Evolutionary conservation across 2,329 filamentous ascomycete genomes (phyloP), one percentile per base, ranked within the genome.

Genomic region (Rasamsonia emersonii): DNA sequence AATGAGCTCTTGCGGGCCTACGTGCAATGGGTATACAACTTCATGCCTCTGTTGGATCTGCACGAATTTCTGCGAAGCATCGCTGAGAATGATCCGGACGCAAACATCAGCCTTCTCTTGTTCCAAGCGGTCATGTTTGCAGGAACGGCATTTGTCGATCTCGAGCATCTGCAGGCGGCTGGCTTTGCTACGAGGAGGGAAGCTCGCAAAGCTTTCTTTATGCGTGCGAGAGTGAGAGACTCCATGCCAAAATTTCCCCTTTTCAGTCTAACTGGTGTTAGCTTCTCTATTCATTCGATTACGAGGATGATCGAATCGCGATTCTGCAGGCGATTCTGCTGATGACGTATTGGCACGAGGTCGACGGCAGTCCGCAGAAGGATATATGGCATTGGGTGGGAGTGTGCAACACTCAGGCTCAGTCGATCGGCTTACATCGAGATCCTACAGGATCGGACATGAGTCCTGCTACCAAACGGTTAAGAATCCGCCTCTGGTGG

Each of bases 311-410:
- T 54, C 82, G 86, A 30, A 77, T 93, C 29, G 74, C 83, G 17
- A 73, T 93, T 19, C 79, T 93, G 15, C 86, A 94, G 58, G 78
- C 82, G 6, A 67, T 93, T 5, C 67, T 94, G 15, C 70, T 93
- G 34, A 85, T 93, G 80, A 93, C 86, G 4, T 93, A 91, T 55
- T 93, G 86, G 79, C 93, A 93, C 53, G 86, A 93, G 61, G 88
- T 84, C 6, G 84, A 86, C 3, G 85, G 93, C 54, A 84, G 91
- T 25, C 49, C 51, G 50, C 83, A 91, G 53, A 91, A 93, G 58
- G 86, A 93, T 54, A 93, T 85, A 28, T 91, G 86, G 81, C 85
- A 93, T 50, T 93, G 85, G 86, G 91, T 93, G 76, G 86, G 86
- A 10, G 82, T 93, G 14, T 86, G 85, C 24, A 88, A 89, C 35